A percentile compares a stretch with the other conserved stretches of the same genome.
Evolutionary conservation across 192 early-diverging fungal genomes (phyloP).

Genomic region (Phycomyces nitens): DNA sequence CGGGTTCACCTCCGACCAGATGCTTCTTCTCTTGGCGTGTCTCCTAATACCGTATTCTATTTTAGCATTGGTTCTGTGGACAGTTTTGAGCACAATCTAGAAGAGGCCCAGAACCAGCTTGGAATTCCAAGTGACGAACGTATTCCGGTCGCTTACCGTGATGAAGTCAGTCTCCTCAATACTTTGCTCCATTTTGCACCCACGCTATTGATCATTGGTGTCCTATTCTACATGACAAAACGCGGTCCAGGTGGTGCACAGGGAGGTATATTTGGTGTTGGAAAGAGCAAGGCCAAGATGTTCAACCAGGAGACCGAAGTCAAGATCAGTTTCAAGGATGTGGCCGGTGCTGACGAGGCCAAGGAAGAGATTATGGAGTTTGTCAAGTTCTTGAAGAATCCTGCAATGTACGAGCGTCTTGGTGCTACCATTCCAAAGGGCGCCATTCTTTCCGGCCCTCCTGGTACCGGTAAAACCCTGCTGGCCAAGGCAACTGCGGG

Average conservation of each 20-base stretch:
- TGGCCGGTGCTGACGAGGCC: constrained; percentile 98
- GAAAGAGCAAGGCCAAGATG: constrained; percentile 92
- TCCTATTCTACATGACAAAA: constrained; percentile 82
- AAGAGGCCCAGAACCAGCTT: constrained; percentile 86
- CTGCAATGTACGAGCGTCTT: constrained; percentile 82
- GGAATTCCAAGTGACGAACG: constrained; percentile 85
- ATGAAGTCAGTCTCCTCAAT: constrained; percentile 69
- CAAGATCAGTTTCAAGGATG: constrained; percentile 97
- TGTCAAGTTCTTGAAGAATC: constrained; percentile 98
- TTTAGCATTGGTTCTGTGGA: constrained; percentile 96
- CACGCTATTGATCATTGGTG: constrained; percentile 86
- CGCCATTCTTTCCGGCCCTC: constrained; percentile 88
- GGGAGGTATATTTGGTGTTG: constrained; percentile 92
- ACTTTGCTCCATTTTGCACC: constrained; percentile 90
- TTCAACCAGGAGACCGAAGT: constrained; percentile 97
- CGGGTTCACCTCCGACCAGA: constrained; percentile 75
- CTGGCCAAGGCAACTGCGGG: constrained; percentile 99
- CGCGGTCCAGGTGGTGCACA: constrained; percentile 64
- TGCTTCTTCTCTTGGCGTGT: constrained; percentile 36
- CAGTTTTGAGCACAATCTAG: constrained; percentile 88
- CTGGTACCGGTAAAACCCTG: constrained; percentile 96
- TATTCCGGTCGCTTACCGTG: constrained; percentile 88
- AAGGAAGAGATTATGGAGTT: constrained; percentile 99
- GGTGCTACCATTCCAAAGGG: constrained; percentile 99
- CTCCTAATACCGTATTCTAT: constrained; percentile 42